A percentile compares a stretch with the other conserved stretches of the same genome.
These are phyloP conservation scores for Diaporthe destruens DNA, from an alignment of 2,329 filamentous ascomycete genomes.

Conservation along the genomic window DNA sequence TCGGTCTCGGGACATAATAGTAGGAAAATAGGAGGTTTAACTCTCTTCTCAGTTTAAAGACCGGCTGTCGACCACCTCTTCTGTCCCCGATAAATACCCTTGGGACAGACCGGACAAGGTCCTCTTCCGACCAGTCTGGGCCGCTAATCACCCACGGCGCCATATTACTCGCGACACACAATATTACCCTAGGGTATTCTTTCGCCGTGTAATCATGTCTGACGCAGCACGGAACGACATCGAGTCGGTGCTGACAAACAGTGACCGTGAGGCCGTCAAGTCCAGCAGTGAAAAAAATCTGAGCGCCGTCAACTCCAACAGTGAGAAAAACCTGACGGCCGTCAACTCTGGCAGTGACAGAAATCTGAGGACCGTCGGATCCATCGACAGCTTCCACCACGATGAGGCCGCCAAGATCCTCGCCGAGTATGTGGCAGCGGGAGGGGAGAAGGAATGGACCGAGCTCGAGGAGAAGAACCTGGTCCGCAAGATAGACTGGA, in stretches of 20 bases:
- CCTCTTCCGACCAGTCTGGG: too few species aligned
- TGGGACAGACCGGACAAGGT: not conserved
- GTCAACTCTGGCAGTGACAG: constrained; percentile 2
- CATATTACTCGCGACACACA: not conserved
- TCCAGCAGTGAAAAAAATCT: constrained; percentile 15
- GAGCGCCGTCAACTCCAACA: not conserved
- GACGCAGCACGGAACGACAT: not conserved
- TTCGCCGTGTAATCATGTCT: not conserved
- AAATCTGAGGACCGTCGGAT: not conserved
- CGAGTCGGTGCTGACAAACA: not conserved
- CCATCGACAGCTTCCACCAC: constrained; percentile 19
- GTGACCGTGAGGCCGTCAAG: not conserved
- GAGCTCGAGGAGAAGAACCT: constrained; percentile 7
- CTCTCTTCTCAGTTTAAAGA: not conserved
- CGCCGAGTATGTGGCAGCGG: constrained; percentile 1
- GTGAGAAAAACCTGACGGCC: constrained; percentile 4
- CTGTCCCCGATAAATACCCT: not conserved
- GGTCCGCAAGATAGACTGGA: constrained; percentile 6
- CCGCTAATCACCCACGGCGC: too few species aligned
- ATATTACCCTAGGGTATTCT: not conserved
- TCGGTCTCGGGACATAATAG: not conserved
- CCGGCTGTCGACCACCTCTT: not conserved
- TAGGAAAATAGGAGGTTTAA: too few species aligned
- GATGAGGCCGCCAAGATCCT: constrained; percentile 7
- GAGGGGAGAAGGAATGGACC: constrained; percentile 2